Conservation (phyloP, 192 early-diverging fungal genomes). For the Backusella morwellensis region DNA sequence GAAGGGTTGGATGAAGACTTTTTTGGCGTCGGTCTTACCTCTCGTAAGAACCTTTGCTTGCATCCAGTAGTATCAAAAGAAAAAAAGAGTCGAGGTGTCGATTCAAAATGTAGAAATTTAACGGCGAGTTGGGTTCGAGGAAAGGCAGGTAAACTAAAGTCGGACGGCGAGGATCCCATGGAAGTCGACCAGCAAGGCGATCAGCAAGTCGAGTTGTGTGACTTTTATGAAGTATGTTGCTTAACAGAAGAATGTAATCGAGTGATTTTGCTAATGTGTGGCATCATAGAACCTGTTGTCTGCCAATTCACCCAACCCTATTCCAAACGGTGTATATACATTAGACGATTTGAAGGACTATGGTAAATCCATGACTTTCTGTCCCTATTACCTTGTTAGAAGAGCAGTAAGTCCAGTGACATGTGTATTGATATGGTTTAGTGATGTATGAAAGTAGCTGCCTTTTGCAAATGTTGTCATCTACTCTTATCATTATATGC, state of each 20-base stretch:
- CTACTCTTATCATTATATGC: constrained; percentile 97
- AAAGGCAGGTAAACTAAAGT: constrained; percentile 34
- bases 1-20: constrained; percentile 75
- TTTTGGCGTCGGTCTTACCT: constrained; percentile 90
- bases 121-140: constrained; percentile 94
- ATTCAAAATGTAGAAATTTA: constrained; percentile 87
- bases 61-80: constrained; percentile 88
- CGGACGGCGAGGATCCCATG: constrained; percentile 11
- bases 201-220: constrained; percentile 58
- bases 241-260: too few relatives aligned
- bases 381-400: constrained; percentile 94
- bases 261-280: constrained; percentile 3
- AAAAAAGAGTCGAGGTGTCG: constrained; percentile 82
- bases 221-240: constrained; percentile 72
- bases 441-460: constrained; percentile 46
- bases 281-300: constrained; percentile 62
- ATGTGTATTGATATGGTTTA: background rate
- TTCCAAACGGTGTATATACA: constrained; percentile 94
- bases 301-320: constrained; percentile 51
- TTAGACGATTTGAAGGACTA: constrained; percentile 90
- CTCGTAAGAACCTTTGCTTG: constrained; percentile 92
- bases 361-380: constrained; percentile 69
- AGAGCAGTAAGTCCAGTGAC: constrained; percentile 60
- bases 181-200: constrained; percentile 19
- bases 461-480: constrained; percentile 94